Percentiles rank a stretch among this genome's conserved stretches.
Conservation (phyloP, 1,284 basidiomycete species). For the Fistulina hepatica region DNA sequence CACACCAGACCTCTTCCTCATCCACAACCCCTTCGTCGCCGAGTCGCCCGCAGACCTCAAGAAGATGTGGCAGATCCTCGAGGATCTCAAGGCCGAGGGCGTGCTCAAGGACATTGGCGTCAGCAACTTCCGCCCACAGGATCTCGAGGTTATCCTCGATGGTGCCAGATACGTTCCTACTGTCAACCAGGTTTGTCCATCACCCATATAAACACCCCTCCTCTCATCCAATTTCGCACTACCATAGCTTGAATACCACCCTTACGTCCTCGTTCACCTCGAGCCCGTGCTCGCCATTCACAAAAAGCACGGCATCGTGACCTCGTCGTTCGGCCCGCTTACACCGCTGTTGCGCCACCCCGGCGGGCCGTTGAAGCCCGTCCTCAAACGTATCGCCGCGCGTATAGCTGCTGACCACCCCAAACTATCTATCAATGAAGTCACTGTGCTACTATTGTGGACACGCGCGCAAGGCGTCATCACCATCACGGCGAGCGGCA, state of each 20-base stretch:
- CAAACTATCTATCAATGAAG: slow-evolving; percentile 11
- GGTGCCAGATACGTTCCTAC: slow-evolving; percentile 35
- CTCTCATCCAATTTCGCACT: background rate
- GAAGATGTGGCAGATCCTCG: slow-evolving; percentile 24
- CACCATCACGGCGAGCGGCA: slow-evolving; percentile 31
- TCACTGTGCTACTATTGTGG: slow-evolving; percentile 20
- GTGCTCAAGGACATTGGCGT: slow-evolving; percentile 43
- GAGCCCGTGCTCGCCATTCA: slow-evolving; percentile 29
- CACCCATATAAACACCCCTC: background rate
- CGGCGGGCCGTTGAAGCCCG: slow-evolving; percentile 35
- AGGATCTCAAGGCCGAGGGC: slow-evolving; percentile 27
- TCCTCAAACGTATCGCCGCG: slow-evolving; percentile 32
- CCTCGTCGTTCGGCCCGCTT: slow-evolving; percentile 13
- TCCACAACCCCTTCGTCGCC: slow-evolving; percentile 29
- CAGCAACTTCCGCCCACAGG: slow-evolving; percentile 44
- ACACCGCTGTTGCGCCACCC: slow-evolving; percentile 27
- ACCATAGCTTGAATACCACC: slow-evolving; percentile 41
- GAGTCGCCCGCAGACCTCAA: slow-evolving; percentile 21
- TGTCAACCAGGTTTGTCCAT: slow-evolving; percentile 38
- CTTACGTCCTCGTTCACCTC: slow-evolving; percentile 30
- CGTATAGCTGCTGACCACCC: slow-evolving; percentile 14
- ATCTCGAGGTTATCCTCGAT: slow-evolving; percentile 36
- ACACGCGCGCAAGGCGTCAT: slow-evolving; percentile 18
- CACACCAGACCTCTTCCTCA: slow-evolving; percentile 34
- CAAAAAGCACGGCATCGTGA: slow-evolving; percentile 32